Percentiles rank a stretch among this genome's conserved stretches.
These are phyloP conservation scores for Saccharum officinarum DNA, from an alignment of 176 grass and related monocot genomes.

Conservation along the genomic window DNA sequence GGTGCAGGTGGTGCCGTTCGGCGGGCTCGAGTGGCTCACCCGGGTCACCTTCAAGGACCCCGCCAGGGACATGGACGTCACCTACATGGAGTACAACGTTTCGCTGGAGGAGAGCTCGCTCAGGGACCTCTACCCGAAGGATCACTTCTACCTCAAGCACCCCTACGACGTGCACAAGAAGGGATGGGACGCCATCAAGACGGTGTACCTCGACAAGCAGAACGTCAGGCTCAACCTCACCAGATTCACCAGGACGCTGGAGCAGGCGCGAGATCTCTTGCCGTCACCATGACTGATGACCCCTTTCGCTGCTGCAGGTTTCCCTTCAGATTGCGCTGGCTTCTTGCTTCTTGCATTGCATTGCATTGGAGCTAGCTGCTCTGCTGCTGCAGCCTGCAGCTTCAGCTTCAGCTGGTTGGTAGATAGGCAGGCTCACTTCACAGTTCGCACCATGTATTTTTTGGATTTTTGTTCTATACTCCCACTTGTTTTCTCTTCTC, in stretches of 20 bases:
- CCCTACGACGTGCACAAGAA: conserved; percentile 53
- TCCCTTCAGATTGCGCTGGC: not conserved
- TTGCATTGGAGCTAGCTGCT: not conserved
- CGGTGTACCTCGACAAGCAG: conserved; percentile 59
- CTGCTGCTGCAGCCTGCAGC: not conserved
- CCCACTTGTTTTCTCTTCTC: not conserved
- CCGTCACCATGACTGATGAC: not conserved
- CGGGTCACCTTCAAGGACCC: conserved; percentile 53
- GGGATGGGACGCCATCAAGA: conserved; percentile 51
- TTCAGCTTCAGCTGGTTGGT: not conserved
- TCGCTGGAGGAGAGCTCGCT: conserved; percentile 70
- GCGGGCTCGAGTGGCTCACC: conserved; percentile 47
- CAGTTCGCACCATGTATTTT: not conserved
- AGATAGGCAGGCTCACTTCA: conserved; percentile 25
- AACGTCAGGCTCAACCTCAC: conserved; percentile 61
- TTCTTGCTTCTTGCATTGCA: not conserved
- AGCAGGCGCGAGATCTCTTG: conserved; percentile 39
- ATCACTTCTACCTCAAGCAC: conserved; percentile 58
- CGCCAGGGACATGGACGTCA: conserved; percentile 48
- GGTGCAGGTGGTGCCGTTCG: conserved; percentile 68
- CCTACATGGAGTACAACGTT: conserved; percentile 77
- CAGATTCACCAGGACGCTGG: conserved; percentile 41
- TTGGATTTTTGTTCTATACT: not conserved
- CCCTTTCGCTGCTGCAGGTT: not conserved
- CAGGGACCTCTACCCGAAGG: conserved; percentile 50